Conservation (phyloP, 345 rosid genomes). For the Arabidopsis thaliana region DNA sequence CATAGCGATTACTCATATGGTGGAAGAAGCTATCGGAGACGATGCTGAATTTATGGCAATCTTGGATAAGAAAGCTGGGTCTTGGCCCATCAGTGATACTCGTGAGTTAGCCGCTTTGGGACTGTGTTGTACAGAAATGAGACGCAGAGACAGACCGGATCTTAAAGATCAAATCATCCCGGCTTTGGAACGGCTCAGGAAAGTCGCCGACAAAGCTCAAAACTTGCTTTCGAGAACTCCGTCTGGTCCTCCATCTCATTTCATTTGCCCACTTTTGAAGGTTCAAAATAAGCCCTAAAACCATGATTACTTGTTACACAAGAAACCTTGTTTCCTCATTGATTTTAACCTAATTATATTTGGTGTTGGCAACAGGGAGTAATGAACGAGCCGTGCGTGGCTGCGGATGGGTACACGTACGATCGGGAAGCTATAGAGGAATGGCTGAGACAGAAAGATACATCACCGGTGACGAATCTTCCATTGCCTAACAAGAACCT, state of each 20-base stretch:
- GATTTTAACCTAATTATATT: background rate
- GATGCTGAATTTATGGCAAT: conserved; percentile 49
- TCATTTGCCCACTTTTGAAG: conserved; percentile 84
- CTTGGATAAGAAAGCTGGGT: conserved; percentile 73
- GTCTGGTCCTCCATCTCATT: conserved; percentile 63
- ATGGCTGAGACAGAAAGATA: conserved; percentile 67
- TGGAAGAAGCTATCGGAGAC: conserved; percentile 72
- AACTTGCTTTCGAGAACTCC: conserved; percentile 36
- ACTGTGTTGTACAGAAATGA: conserved; percentile 76
- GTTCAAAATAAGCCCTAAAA: conserved; percentile 37
- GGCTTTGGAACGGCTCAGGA: conserved; percentile 63
- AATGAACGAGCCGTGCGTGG: conserved; percentile 86
- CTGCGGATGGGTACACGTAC: conserved; percentile 87
- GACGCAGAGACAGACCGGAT: conserved; percentile 80
- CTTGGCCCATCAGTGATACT: conserved; percentile 81
- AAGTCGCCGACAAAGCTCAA: conserved; percentile 52
- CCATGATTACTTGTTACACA: background rate
- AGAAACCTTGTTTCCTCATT: background rate
- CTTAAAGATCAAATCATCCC: conserved; percentile 75
- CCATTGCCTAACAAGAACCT: conserved; percentile 65
- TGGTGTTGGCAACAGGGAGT: conserved; percentile 56
- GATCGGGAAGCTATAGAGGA: conserved; percentile 69
- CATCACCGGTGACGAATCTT: conserved; percentile 73
- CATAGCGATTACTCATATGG: conserved; percentile 61
- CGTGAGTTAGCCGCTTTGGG: conserved; percentile 70